A percentile compares a stretch with the other conserved stretches of the same genome.
Conservation (phyloP, 345 rosid genomes). For the Euphorbia peplus region DNA sequence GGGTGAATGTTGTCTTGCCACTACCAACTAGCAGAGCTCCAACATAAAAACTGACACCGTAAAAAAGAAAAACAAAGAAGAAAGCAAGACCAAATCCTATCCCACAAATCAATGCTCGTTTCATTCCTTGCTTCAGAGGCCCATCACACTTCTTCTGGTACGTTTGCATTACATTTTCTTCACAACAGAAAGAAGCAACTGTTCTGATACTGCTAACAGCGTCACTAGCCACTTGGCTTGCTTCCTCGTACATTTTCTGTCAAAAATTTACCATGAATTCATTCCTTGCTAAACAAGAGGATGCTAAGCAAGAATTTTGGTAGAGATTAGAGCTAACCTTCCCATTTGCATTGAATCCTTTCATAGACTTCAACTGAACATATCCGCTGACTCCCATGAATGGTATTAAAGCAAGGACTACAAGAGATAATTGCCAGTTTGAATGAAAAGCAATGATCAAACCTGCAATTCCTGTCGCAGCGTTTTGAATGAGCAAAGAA, state of each 20-base stretch:
- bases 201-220: constrained; percentile 21
- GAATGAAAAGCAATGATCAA: constrained; percentile 10
- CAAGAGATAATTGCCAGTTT: constrained; percentile 15
- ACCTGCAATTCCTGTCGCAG: constrained; percentile 10
- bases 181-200: constrained; percentile 23
- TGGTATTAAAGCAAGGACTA: constrained; percentile 9
- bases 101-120: constrained; percentile 16
- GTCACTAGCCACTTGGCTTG: constrained; percentile 16
- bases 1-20: constrained; percentile 10
- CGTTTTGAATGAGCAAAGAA: constrained; percentile 6
- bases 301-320: not conserved
- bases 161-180: constrained; percentile 14
- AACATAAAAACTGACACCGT: constrained; percentile 15
- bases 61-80: constrained; percentile 9
- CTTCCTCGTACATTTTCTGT: constrained; percentile 17
- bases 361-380: not conserved
- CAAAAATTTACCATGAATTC: not conserved
- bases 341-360: constrained; percentile 12
- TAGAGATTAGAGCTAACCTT: constrained; percentile 7
- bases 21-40: constrained; percentile 16
- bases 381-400: constrained; percentile 11
- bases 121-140: constrained; percentile 9
- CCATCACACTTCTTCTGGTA: constrained; percentile 12
- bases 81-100: constrained; percentile 18
- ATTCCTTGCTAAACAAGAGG: not conserved